Conservation (phyloP, 345 rosid species). For the Jatropha curcas region DNA sequence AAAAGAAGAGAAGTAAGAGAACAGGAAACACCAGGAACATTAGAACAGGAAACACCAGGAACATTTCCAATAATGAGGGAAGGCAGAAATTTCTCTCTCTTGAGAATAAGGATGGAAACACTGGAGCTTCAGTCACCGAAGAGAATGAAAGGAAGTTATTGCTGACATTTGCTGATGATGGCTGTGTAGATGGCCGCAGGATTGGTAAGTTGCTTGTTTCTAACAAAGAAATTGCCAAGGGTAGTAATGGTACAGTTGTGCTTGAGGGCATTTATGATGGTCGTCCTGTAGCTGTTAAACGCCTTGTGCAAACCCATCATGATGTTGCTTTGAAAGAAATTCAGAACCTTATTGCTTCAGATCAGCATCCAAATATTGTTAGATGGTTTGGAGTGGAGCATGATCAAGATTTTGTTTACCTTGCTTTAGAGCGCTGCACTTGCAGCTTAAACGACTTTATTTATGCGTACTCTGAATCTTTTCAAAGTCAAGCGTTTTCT, state of each 20-base stretch:
- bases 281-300: constrained; percentile 64
- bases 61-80: constrained; percentile 4
- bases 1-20: constrained; percentile 28
- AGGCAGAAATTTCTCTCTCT: not conserved
- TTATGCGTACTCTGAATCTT: constrained; percentile 36
- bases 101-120: constrained; percentile 9
- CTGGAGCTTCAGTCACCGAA: not conserved
- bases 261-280: constrained; percentile 67
- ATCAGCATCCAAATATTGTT: constrained; percentile 69
- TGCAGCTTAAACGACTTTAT: constrained; percentile 70
- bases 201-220: constrained; percentile 30
- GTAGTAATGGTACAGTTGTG: constrained; percentile 67
- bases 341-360: constrained; percentile 68
- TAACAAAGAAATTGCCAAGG: constrained; percentile 39
- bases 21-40: constrained; percentile 14
- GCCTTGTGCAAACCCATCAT: constrained; percentile 66
- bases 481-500: constrained; percentile 35
- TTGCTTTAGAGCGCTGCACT: constrained; percentile 63
- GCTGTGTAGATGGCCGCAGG: constrained; percentile 20
- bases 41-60: constrained; percentile 19
- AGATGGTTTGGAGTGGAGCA: constrained; percentile 71
- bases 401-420: constrained; percentile 68
- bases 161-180: not conserved
- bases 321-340: constrained; percentile 70
- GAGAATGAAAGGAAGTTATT: constrained; percentile 5